Evolutionary conservation across 2,329 filamentous ascomycete species (phyloP).

Genomic region (Stylonectria norvegica): DNA sequence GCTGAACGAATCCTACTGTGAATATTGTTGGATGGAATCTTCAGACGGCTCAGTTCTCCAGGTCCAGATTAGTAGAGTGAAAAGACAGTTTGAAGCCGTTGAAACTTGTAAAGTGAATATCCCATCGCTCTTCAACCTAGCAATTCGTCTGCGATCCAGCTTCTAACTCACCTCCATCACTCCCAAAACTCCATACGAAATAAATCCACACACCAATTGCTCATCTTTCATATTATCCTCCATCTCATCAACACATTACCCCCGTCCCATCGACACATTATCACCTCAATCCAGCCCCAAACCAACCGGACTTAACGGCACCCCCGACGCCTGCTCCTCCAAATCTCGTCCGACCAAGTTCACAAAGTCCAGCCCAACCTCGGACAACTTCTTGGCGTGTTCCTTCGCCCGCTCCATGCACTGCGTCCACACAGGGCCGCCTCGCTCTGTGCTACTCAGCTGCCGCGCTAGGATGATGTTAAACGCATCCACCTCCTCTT

Average conservation of each 20-base stretch:
- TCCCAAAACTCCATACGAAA: too few species aligned
- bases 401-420: conserved; percentile 80
- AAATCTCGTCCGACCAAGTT: conserved; percentile 69
- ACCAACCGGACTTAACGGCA: conserved; percentile 24
- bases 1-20: too few species aligned
- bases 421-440: conserved; percentile 72
- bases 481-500: conserved; percentile 88
- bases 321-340: conserved; percentile 23
- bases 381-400: conserved; percentile 74
- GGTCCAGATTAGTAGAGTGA: too few species aligned
- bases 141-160: too few species aligned
- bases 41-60: too few species aligned
- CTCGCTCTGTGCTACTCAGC: conserved; percentile 77
- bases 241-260: conserved; percentile 1
- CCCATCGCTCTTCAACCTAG: too few species aligned
- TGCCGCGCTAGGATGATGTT: conserved; percentile 79
- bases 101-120: too few species aligned
- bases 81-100: too few species aligned
- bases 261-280: too few species aligned
- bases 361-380: conserved; percentile 87
- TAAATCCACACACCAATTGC: background rate
- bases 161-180: too few species aligned
- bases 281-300: conserved; percentile 28
- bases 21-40: too few species aligned
- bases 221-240: conserved; percentile 1